Evolutionary conservation across 352 stramenopile species (phyloP).

Genomic region (Globisporangium cylindrosporum): DNA sequence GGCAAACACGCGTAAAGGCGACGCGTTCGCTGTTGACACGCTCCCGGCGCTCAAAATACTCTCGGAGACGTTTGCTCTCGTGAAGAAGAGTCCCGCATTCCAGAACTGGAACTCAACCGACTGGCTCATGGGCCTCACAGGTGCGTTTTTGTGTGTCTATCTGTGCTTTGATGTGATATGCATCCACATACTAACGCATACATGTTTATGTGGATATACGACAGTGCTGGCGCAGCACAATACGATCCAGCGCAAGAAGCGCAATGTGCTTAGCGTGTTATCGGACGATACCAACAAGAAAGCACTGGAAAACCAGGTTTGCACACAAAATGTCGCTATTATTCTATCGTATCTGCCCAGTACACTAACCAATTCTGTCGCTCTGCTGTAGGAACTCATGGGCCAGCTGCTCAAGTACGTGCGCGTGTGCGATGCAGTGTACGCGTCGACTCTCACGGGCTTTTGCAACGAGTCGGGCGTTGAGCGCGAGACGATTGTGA

Average conservation of each 20-base stretch:
- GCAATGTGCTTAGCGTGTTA: constrained; percentile 21
- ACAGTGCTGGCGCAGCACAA: constrained; percentile 67
- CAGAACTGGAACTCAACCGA: constrained; percentile 72
- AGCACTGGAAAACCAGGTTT: constrained; percentile 18
- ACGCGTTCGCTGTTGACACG: constrained; percentile 55
- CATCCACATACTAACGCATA: neutral
- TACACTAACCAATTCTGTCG: neutral
- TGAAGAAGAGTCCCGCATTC: constrained; percentile 55
- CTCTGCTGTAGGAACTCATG: constrained; percentile 8
- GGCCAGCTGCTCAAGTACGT: constrained; percentile 24
- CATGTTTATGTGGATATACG: neutral
- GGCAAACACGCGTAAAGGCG: constrained; percentile 9
- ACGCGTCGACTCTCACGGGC: constrained; percentile 42
- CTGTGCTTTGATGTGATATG: neutral
- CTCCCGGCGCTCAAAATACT: constrained; percentile 74
- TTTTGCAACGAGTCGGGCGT: constrained; percentile 62
- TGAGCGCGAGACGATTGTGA: constrained; percentile 35
- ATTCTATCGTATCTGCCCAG: neutral
- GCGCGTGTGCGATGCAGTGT: constrained; percentile 61
- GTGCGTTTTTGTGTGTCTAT: constrained; percentile 6
- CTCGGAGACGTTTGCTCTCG: constrained; percentile 61
- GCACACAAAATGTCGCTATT: neutral
- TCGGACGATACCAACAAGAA: constrained; percentile 29
- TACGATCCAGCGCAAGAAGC: constrained; percentile 33
- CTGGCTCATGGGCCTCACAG: constrained; percentile 77